Evolutionary conservation across 139 green algal genomes (phyloP).

Genomic region (Micractinium sp.): DNA sequence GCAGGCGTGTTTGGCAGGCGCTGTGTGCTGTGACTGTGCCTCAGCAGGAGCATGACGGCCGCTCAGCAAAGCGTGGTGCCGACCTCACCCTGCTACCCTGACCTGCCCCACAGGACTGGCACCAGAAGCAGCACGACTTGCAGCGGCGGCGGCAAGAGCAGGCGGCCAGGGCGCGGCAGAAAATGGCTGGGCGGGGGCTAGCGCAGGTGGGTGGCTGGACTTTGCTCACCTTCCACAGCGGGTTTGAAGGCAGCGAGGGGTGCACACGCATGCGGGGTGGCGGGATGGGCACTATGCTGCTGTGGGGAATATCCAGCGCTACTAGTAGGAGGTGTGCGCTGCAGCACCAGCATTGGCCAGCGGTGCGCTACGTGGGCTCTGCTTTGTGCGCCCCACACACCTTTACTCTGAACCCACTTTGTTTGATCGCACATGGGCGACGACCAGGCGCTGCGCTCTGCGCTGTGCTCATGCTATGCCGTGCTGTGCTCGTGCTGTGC

Average conservation of each 20-base stretch:
- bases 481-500: neutral
- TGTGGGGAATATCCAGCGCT: too few species aligned
- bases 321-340: too few species aligned
- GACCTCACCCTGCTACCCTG: neutral
- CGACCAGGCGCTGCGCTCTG: neutral
- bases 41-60: too few species aligned
- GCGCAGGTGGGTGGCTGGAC: neutral
- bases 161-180: slow-evolving; percentile 30
- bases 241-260: neutral
- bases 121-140: slow-evolving; percentile 28
- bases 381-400: neutral
- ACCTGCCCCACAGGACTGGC: slow-evolving; percentile 13
- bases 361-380: neutral
- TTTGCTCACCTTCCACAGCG: neutral
- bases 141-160: slow-evolving; percentile 22
- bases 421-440: neutral
- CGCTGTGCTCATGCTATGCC: neutral
- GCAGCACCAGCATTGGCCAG: too few species aligned
- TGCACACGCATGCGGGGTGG: neutral
- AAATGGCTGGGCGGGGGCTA: slow-evolving; percentile 22
- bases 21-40: too few species aligned
- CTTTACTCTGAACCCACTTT: too few species aligned
- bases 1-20: too few species aligned
- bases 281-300: neutral
- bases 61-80: neutral